These are phyloP conservation scores for Hypoxylon sp. DNA, from an alignment of 2,329 filamentous ascomycete species.

Conservation along the genomic window DNA sequence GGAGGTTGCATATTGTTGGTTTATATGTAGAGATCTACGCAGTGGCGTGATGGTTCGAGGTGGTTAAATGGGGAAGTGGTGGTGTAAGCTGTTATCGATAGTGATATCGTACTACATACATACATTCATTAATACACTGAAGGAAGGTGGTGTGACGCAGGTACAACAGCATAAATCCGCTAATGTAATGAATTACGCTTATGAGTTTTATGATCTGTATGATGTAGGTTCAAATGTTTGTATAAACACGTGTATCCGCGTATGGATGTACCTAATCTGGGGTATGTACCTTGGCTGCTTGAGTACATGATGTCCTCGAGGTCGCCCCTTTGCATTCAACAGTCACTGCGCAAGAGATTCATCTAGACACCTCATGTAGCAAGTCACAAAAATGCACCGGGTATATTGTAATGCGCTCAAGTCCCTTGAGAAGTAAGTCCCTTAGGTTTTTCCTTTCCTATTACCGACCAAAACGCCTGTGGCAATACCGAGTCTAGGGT, in stretches of 20 bases:
- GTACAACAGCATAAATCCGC: background rate
- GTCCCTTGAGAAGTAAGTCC: conserved; percentile 39
- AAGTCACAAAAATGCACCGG: conserved; percentile 55
- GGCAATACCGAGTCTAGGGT: conserved; percentile 47
- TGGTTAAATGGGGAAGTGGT: background rate
- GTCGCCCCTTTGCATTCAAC: conserved; percentile 1
- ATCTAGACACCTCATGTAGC: conserved; percentile 24
- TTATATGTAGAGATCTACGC: conserved; percentile 6
- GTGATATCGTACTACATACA: background rate
- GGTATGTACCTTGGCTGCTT: background rate
- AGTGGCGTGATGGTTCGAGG: conserved; percentile 23
- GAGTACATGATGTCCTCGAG: background rate
- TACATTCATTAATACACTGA: too few relatives aligned
- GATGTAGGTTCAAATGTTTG: too few relatives aligned
- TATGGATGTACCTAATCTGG: background rate
- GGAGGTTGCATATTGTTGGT: conserved; percentile 43
- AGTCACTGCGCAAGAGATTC: conserved; percentile 18
- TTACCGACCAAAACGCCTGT: conserved; percentile 50
- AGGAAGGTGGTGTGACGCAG: background rate
- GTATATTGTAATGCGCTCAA: conserved; percentile 54
- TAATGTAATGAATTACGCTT: too few relatives aligned
- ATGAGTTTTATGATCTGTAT: too few relatives aligned
- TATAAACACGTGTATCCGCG: background rate
- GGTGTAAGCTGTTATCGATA: conserved; percentile 3
- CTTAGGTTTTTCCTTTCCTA: conserved; percentile 49